These are phyloP conservation scores for Penicillium sp. DNA, from an alignment of 2,329 filamentous ascomycete species.

Conservation along the genomic window DNA sequence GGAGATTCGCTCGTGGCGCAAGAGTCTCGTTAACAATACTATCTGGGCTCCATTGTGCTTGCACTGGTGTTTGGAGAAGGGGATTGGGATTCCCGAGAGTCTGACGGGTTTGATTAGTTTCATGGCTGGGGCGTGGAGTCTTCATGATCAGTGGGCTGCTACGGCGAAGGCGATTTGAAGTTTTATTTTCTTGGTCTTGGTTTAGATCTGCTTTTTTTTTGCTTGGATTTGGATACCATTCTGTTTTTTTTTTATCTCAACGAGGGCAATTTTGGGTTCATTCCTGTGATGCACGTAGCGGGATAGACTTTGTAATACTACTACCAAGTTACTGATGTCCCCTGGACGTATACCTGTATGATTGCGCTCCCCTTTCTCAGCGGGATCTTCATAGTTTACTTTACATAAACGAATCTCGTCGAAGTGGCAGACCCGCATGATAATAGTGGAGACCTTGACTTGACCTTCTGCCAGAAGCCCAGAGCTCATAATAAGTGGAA, in stretches of 20 bases:
- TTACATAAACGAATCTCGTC: background rate
- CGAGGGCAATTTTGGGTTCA: background rate
- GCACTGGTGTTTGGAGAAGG: constrained; percentile 78
- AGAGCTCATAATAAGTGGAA: constrained; percentile 7
- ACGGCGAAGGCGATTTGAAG: constrained; percentile 37
- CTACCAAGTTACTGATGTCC: background rate
- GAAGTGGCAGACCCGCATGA: constrained; percentile 9
- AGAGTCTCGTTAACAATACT: constrained; percentile 68
- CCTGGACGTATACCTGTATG: background rate
- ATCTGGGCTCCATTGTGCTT: constrained; percentile 82
- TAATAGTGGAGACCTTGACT: constrained; percentile 20
- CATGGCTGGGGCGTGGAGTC: constrained; percentile 53
- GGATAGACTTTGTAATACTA: background rate
- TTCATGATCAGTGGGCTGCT: constrained; percentile 54
- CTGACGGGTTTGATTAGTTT: constrained; percentile 65
- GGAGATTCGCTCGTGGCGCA: constrained; percentile 64
- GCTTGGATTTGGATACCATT: constrained; percentile 16
- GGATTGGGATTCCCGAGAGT: constrained; percentile 63
- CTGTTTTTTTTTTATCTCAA: constrained; percentile 12
- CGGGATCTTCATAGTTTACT: background rate
- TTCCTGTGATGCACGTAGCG: background rate
- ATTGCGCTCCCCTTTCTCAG: background rate
- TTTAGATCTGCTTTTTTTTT: constrained; percentile 10
- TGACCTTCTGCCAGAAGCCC: constrained; percentile 10
- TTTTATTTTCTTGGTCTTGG: constrained; percentile 8